Conservation (phyloP, 176 grass and related monocot genomes). For the Olyra latifolia region DNA sequence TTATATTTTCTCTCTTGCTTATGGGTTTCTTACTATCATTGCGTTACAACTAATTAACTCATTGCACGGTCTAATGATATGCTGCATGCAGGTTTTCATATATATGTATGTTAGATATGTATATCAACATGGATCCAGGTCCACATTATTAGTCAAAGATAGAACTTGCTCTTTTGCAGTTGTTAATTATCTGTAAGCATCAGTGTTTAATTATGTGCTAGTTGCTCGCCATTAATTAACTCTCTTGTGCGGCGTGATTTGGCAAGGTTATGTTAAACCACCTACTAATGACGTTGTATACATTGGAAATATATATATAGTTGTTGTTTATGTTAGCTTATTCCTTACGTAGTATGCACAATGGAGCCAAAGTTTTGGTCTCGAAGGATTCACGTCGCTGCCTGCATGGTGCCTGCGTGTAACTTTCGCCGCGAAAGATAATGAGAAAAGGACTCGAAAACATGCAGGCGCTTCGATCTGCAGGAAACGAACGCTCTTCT, state of each 20-base stretch:
- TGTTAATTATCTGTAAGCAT: background rate
- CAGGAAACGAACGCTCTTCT: background rate
- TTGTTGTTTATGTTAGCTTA: background rate
- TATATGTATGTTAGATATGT: background rate
- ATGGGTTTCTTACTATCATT: background rate
- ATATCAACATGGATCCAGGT: background rate
- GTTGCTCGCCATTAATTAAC: background rate
- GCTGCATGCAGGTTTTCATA: background rate
- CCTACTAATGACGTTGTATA: background rate
- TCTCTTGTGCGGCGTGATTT: background rate
- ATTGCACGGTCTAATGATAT: constrained; percentile 5
- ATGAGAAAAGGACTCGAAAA: background rate
- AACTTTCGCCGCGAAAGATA: constrained; percentile 35
- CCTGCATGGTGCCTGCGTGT: background rate
- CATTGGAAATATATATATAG: background rate
- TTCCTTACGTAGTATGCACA: background rate
- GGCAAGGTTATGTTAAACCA: constrained; percentile 4
- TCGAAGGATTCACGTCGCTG: background rate
- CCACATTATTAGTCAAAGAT: background rate
- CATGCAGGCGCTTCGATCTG: background rate
- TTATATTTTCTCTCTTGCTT: background rate
- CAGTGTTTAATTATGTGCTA: background rate
- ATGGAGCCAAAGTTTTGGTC: constrained; percentile 33
- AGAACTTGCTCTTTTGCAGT: background rate
- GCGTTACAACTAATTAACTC: background rate